Base-by-base conservation (phyloP, 257 asterid genomes). In the Nicotiana benthamiana region DNA sequence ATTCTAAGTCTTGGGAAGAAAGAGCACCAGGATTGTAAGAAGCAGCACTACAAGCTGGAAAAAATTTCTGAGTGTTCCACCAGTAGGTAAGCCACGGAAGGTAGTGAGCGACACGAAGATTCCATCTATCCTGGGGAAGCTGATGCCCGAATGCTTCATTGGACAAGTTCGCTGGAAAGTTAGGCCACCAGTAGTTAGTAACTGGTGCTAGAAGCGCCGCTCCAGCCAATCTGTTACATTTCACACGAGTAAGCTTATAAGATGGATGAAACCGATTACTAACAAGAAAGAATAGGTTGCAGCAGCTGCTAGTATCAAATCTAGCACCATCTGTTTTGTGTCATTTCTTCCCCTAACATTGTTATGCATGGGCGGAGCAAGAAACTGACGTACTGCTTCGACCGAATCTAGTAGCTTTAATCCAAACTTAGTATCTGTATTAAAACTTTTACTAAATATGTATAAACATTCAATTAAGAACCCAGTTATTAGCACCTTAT, bases 31-130 rank as follows among this genome's bases (percentile, higher is more conserved):
- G 92, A 82, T 78, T 83, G 60, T 22, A 20, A 83, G 83, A 82
- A 27, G 91, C 57, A 70, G 87, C 88, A 81, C 90, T 80, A 4
- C 56, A 51, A 56, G 74, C 34, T n/a, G 98, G 94, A 85, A 95
- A 93, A 4, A 88, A 67, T n/a, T 89, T 92, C 84, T 93, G 99
- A 65, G 97, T 88, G 88, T 90, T 93, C 99, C 99, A 95, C 98
- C 92, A 95, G 85, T 89, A 82, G 60, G 88, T 89, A 81, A 95
- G 95, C 99, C 97, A 93, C 4, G 99, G 97, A 67, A 84, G 17
- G 80, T 92, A 80, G 70, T 92, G 97, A 83, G 92, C 87, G 67
- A 95, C 93, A 77, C 97, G 94, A 54, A 91, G 53, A 70, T 93
- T 89, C 99, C 98, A 93, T 40, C 86, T 97, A 79, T 95, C 97